Evolutionary conservation across 306 rosid species (phyloP).

Genomic region (peach (Prunus persica)): Prunus_persica_NCBIv2 NC_034016.1:21894501-21895000

Average conservation of each 20-base stretch:
- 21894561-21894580: background rate
- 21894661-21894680: constrained; percentile 73
- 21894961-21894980: too few species aligned
- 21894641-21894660: constrained; percentile 65
- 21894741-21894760: background rate
- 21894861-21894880: too few species aligned
- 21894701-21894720: constrained; percentile 37
- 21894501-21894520: too few species aligned
- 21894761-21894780: background rate
- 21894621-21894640: constrained; percentile 74
- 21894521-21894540: background rate
- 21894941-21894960: too few species aligned
- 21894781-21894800: background rate
- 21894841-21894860: too few species aligned
- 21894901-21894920: too few species aligned
- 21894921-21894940: too few species aligned
- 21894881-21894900: too few species aligned
- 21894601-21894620: constrained; percentile 60
- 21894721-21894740: constrained; percentile 28
- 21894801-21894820: background rate
- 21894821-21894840: background rate
- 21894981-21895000: too few species aligned
- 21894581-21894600: background rate
- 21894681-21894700: constrained; percentile 70
- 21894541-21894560: background rate